A percentile compares a stretch with the other conserved stretches of the same genome.
Evolutionary conservation across 306 rosid genomes (phyloP).

Genomic region (Prunus mira): DNA sequence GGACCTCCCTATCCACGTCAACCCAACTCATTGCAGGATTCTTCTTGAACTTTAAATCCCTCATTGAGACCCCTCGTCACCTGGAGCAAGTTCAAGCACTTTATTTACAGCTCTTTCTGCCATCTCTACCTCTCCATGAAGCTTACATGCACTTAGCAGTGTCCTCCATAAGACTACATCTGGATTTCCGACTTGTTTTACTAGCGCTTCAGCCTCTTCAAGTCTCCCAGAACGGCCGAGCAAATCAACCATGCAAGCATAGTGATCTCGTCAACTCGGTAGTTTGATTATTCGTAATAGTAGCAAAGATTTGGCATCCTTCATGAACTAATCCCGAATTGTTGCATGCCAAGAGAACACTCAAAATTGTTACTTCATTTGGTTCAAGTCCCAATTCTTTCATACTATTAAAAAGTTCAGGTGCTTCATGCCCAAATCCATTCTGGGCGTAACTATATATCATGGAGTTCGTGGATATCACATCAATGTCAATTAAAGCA

Average conservation of each 20-base stretch:
- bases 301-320: slow-evolving; percentile 56
- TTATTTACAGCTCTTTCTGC: slow-evolving; percentile 52
- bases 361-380: slow-evolving; percentile 54
- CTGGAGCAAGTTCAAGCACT: slow-evolving; percentile 46
- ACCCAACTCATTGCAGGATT: slow-evolving; percentile 68
- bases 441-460: slow-evolving; percentile 65
- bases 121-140: slow-evolving; percentile 58
- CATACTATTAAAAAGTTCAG: slow-evolving; percentile 40
- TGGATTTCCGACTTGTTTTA: slow-evolving; percentile 50
- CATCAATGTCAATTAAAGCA: slow-evolving; percentile 22
- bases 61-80: slow-evolving; percentile 55
- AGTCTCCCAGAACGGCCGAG: slow-evolving; percentile 60
- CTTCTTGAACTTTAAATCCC: slow-evolving; percentile 53
- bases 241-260: slow-evolving; percentile 60
- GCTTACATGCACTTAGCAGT: slow-evolving; percentile 48
- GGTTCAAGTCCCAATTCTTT: slow-evolving; percentile 39
- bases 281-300: slow-evolving; percentile 29
- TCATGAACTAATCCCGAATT: slow-evolving; percentile 63
- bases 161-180: slow-evolving; percentile 72
- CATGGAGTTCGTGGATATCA: slow-evolving; percentile 62
- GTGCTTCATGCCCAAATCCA: slow-evolving; percentile 62
- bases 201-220: slow-evolving; percentile 56
- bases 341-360: slow-evolving; percentile 69
- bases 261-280: slow-evolving; percentile 57
- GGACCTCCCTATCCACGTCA: slow-evolving; percentile 55